Base-by-base conservation (phyloP, 1,284 basidiomycete species). In the Volvariella surrecta region DNA sequence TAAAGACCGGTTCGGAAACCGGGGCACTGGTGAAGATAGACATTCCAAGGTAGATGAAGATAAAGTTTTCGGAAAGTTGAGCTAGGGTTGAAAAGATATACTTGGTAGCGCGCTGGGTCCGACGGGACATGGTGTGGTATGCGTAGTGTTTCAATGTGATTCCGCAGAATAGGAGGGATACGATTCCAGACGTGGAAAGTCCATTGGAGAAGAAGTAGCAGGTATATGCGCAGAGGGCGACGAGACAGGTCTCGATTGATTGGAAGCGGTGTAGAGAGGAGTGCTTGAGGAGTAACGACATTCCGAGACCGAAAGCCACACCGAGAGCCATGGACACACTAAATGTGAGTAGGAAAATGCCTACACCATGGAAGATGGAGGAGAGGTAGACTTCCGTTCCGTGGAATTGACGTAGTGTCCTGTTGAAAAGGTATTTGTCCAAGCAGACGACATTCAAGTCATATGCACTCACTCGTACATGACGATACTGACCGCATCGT, bases 71-170 rank as follows among this genome's bases (percentile, higher is more conserved):
- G 18, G 90, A 92, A 17, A 99, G 78, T 57, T 93, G 88, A 0
- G 94, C 92, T 39, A 96, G 80, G 0, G 88, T 89, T 2, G 82
- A 81, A 64, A 96, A 97, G 50, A 96, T 88, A 70, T 94, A 96
- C 60, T 95, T 93, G n/a, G 89, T 92, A 9, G 93, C 89, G 37
- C 88, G 76, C 58, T 99, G 96, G 0, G 96, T 98, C 44, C 89
- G 80, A 19, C 79, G 78, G 3, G 93, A 97, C 95, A 99, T 99
- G 45, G 91, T 99, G 69, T 98, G 94, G 61, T 97, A 98, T 2
- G 95, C 95, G 58, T 99, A 99, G 62, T 99, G 96, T 64, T 99
- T 99, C 55, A 99, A 78, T 1, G 95, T 99, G 63, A 99, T 97
- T 48, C 95, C 95, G 61, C 95, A 99, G 71, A 99, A 98, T 28